phyloP scores from a whole-genome alignment of 192 early-diverging fungal genomes.

The Glomus cerebriforme region DNA sequence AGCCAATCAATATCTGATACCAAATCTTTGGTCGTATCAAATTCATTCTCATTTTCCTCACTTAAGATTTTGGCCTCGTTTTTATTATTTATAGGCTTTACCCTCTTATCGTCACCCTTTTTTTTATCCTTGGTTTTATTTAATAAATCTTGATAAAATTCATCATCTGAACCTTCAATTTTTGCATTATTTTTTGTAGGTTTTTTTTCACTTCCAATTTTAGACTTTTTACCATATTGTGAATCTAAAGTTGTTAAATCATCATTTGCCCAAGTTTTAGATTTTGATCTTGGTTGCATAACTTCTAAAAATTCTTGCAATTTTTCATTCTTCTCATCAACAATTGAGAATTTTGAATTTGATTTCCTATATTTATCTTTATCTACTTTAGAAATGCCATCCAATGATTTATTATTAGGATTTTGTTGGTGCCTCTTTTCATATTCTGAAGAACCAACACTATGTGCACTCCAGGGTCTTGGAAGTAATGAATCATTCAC shows the following conservation, averaged over 20 bases:
- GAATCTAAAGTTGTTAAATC: conserved; percentile 60
- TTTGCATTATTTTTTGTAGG: conserved; percentile 45
- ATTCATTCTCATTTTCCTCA: conserved; percentile 36
- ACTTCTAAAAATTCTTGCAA: conserved; percentile 89
- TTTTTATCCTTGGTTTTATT: conserved; percentile 43
- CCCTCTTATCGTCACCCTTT: conserved; percentile 39
- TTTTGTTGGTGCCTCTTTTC: conserved; percentile 49
- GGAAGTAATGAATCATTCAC: conserved; percentile 81
- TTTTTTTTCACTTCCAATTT: conserved; percentile 53
- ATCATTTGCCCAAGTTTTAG: conserved; percentile 92
- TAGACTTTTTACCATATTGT: conserved; percentile 57
- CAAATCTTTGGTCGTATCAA: conserved; percentile 38
- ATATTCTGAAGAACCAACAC: conserved; percentile 81
- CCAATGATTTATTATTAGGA: conserved; percentile 36
- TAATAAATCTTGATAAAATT: conserved; percentile 73
- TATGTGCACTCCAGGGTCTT: conserved; percentile 90
- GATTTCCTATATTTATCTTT: conserved; percentile 51
- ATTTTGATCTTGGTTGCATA: conserved; percentile 78
- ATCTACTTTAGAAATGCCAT: conserved; percentile 36
- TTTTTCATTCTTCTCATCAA: conserved; percentile 75
- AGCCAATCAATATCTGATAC: conserved; percentile 71
- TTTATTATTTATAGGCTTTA: conserved; percentile 62
- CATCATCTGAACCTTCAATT: conserved; percentile 73
- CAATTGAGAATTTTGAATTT: conserved; percentile 40
- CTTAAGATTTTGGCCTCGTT: conserved; percentile 45